Percentiles rank a stretch among this genome's conserved stretches.
Evolutionary conservation across 164 flowering plant species (phyloP).

Genomic region (Liriodendron chinense): DNA sequence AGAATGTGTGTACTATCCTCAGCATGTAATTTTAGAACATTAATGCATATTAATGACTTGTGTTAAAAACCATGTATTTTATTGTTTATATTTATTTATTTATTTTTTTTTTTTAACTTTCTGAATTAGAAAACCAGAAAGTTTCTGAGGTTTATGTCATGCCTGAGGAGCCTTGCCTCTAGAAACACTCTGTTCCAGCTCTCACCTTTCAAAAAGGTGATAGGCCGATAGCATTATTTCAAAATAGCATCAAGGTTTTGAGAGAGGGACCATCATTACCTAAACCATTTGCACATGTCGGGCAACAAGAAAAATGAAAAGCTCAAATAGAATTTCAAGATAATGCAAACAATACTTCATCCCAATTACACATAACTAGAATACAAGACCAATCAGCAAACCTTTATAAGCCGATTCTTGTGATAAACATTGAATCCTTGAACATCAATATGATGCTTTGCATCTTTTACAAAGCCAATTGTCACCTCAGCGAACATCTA

Average conservation of each 20-base stretch:
- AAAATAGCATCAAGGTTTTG: background rate
- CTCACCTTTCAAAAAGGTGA: background rate
- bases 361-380: background rate
- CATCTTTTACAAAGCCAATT: conserved; percentile 96
- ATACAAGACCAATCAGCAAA: conserved; percentile 16
- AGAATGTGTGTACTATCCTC: too few species aligned
- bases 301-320: background rate
- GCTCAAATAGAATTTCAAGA: background rate
- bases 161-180: too few species aligned
- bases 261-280: background rate
- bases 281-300: background rate
- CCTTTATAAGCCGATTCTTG: conserved; percentile 93
- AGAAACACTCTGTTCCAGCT: too few species aligned
- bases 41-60: too few species aligned
- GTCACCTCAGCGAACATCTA: conserved; percentile 78
- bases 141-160: too few species aligned
- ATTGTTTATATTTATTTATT: too few species aligned
- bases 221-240: background rate
- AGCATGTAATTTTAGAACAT: too few species aligned
- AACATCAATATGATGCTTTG: conserved; percentile 81
- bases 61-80: too few species aligned
- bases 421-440: conserved; percentile 98
- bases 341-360: background rate
- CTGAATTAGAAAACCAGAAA: too few species aligned
- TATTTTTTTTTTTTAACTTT: too few species aligned